Evolutionary conservation across 2,329 filamentous ascomycete species (phyloP).

Genomic region (Xylariaceae sp.): DNA sequence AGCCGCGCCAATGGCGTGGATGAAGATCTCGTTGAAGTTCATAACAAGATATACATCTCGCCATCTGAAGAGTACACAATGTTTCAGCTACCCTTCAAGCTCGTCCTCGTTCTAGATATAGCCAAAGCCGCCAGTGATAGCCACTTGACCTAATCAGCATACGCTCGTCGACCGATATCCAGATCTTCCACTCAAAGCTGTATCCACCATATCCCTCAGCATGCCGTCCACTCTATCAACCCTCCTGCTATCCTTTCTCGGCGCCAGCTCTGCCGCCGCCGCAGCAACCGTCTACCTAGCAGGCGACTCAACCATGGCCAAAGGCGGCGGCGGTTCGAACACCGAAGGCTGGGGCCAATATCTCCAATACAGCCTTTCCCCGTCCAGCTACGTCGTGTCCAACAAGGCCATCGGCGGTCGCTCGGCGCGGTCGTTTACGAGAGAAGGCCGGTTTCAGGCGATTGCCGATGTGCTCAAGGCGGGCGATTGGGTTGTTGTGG

Average conservation of each 20-base stretch:
- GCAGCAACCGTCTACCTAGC: conserved; percentile 59
- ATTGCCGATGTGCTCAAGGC: conserved; percentile 59
- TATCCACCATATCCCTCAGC: neutral
- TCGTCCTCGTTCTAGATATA: neutral
- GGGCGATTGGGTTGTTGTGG: conserved; percentile 72
- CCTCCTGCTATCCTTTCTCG: conserved; percentile 20
- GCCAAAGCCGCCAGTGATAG: neutral
- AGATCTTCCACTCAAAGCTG: neutral
- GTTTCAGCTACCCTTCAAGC: neutral
- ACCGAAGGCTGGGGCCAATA: conserved; percentile 68
- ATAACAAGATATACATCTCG: neutral
- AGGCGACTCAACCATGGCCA: conserved; percentile 69
- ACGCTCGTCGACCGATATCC: too few species aligned
- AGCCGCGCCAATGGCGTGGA: conserved; percentile 9
- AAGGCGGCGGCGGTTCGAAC: conserved; percentile 50
- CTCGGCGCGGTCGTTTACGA: conserved; percentile 69
- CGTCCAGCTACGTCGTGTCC: conserved; percentile 54
- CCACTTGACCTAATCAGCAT: too few species aligned
- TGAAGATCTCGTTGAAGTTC: neutral
- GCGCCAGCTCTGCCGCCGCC: conserved; percentile 24
- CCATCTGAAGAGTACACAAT: neutral
- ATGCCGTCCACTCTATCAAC: neutral
- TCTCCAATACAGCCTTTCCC: conserved; percentile 57
- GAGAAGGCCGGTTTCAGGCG: conserved; percentile 68
- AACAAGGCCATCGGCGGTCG: conserved; percentile 73